Evolutionary conservation across 495 filamentous ascomycete species (phyloP), one percentile per base, ranked within the genome.

Genomic region (Clavariopsis aquatica): DNA sequence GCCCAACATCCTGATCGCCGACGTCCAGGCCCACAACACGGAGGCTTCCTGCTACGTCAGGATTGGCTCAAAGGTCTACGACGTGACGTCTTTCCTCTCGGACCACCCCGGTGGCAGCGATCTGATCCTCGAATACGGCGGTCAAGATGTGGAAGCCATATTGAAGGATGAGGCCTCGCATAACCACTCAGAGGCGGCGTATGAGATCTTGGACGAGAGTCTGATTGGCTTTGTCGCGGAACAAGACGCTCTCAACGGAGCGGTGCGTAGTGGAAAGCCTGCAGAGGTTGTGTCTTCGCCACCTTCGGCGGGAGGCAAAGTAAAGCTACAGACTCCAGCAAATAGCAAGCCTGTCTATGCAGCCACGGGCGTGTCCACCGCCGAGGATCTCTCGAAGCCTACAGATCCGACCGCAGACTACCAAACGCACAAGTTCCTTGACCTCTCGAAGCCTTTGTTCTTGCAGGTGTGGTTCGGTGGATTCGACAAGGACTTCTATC

Each of bases 91-190:
- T 26, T 99, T 99, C 71, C 73, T 97, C 57, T 82, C 88, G 51
- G 85, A 89, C 62, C 95, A 99, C 74, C 95, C 95, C 34, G 95
- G 93, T 64, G 95, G 95, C 58, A 84, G 84, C 69, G 91, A 97
- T 61, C 75, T 98, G 61, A 86, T 99, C 59, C 80, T 98, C 51
- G 88, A 96, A 55, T 92, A 94, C 78, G 94, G 83, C 31, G 94
- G 93, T 49, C 91, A 91, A 76, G 95, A 99, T 75, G 81, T 96
- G 52, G 79, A 79, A 31, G 82, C 87, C 9, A 94, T 98, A 62
- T 82, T 99, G 78, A 84, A 87, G 66, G 92, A 99, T 72, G 85
- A 87, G 55, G 76, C 83, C 28, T 96, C 92, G 57, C 95, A 99
- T 71, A 75, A 76, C 19, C 95, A 99, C 71, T 88, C 87, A 13